phyloP scores from a whole-genome alignment of 768 basidiomycete species.

The Trametes meyenii region DNA sequence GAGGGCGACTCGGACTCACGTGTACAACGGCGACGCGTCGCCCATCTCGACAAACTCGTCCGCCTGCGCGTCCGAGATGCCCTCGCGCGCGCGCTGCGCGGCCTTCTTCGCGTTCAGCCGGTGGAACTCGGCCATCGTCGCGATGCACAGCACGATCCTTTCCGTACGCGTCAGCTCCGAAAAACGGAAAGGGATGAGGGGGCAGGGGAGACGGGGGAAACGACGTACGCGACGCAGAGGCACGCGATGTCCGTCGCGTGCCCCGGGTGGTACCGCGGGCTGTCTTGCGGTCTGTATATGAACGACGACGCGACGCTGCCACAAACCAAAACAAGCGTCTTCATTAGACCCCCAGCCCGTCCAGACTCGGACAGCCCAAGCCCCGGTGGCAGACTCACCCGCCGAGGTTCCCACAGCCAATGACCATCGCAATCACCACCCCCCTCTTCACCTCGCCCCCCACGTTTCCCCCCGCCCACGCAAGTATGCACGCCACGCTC shows the following conservation, averaged over 20 bases:
- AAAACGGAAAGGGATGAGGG: not conserved
- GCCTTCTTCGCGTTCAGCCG: constrained; percentile 41
- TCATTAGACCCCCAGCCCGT: too few relatives aligned
- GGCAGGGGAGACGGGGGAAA: not conserved
- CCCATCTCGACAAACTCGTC: constrained; percentile 52
- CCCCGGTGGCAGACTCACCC: constrained; percentile 43
- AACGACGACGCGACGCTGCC: constrained; percentile 46
- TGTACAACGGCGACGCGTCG: constrained; percentile 58
- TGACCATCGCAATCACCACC: constrained; percentile 54
- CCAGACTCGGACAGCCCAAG: too few relatives aligned
- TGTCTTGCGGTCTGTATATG: constrained; percentile 35
- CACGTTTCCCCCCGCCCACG: constrained; percentile 58
- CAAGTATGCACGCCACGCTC: constrained; percentile 48
- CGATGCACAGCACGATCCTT: constrained; percentile 44
- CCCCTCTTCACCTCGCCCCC: constrained; percentile 59
- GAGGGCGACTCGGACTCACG: constrained; percentile 42
- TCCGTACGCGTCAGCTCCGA: not conserved
- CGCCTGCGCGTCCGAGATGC: constrained; percentile 43
- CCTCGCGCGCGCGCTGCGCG: constrained; percentile 44
- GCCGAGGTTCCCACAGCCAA: constrained; percentile 58
- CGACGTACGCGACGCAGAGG: constrained; percentile 15
- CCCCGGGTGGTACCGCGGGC: constrained; percentile 22
- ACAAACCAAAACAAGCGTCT: constrained; percentile 32
- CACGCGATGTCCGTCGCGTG: constrained; percentile 18
- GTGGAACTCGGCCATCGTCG: constrained; percentile 53